phyloP scores from a whole-genome alignment of 73 alveolate genomes.

The Paraurostyla sp. region DNA sequence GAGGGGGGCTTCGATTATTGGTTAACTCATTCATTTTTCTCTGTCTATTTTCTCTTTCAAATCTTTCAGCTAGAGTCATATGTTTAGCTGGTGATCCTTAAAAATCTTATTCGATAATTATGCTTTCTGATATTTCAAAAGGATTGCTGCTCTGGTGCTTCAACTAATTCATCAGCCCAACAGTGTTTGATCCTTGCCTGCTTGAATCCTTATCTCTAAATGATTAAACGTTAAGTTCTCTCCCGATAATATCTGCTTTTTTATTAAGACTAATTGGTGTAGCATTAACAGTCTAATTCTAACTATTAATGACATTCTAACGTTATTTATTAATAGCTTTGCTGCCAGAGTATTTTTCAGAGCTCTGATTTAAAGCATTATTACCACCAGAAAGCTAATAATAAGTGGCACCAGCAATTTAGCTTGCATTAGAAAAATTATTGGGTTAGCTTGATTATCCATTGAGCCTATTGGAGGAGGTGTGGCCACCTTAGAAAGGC shows the following conservation, averaged over 20 bases:
- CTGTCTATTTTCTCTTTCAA: no score
- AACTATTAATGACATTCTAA: neutral
- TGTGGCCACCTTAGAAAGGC: no score
- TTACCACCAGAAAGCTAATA: no score
- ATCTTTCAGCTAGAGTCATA: neutral
- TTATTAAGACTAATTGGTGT: neutral
- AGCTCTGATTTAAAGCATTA: no score
- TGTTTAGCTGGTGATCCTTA: neutral
- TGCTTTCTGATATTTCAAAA: slow-evolving; percentile 3
- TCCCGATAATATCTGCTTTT: slow-evolving; percentile 35
- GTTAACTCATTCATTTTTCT: no score
- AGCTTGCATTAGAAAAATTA: no score
- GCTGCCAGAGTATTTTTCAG: no score
- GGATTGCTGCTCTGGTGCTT: slow-evolving; percentile 24
- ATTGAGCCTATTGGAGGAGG: no score
- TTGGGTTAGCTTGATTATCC: no score
- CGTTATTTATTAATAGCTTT: neutral
- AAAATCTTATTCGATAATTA: neutral
- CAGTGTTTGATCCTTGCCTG: neutral
- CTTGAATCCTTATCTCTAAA: slow-evolving; percentile 43
- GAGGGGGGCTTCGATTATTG: no score
- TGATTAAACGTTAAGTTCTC: slow-evolving; percentile 55
- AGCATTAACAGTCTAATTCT: neutral
- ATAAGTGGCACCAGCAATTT: no score
- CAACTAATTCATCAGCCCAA: neutral